Base-by-base conservation (phyloP, 2,329 filamentous ascomycete species). In the Myotisia sp. region DNA sequence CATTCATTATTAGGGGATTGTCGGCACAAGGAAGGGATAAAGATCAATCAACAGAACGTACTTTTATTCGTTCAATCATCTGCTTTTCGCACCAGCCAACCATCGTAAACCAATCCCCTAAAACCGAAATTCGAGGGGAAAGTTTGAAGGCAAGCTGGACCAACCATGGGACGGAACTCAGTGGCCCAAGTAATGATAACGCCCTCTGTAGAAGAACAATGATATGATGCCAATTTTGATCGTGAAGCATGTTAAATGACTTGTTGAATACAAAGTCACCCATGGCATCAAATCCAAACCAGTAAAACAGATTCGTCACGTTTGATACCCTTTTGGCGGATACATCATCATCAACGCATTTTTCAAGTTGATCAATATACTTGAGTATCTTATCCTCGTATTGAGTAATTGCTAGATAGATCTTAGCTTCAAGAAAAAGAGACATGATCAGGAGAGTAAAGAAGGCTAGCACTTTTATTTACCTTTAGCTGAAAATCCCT, bases 241-340 rank as follows among this genome's bases (percentile, higher is more conserved):
- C 50, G 1, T 46, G 53, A 6, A 66, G 47, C 2, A 58, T 50
- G 61, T 51, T 2, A 52, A 56, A 47, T 29, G 60, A 46, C 34
- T 55, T 49, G 3, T 56, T 60, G 42, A 65, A 65, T 1, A 59
- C 58, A 21, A 67, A 45, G 6, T 53, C 51, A 4, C 61, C 58
- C 56, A 65, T 63, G 16, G 63, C 51, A 42, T 65, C 62, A 13
- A 33, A 33, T 22, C 6, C 14, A 34, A 34, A 24, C 6, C n/a
- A 26, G 27, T 29, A 29, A 1, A 16, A 29, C 9, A 14, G 18
- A n/a, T 14, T 29, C 10, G 12, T 13, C 6, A 29, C 13, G 27
- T 29, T 16, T 4, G 18, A 9, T 2, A 16, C 5, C 12, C 18
- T 9, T 29, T 18, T 8, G 10, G 10, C 5, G 14, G 12, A 10